A percentile compares a stretch with the other conserved stretches of the same genome.
Conservation (phyloP, 2,329 filamentous ascomycete species). For the Alternaria rosae region DNA sequence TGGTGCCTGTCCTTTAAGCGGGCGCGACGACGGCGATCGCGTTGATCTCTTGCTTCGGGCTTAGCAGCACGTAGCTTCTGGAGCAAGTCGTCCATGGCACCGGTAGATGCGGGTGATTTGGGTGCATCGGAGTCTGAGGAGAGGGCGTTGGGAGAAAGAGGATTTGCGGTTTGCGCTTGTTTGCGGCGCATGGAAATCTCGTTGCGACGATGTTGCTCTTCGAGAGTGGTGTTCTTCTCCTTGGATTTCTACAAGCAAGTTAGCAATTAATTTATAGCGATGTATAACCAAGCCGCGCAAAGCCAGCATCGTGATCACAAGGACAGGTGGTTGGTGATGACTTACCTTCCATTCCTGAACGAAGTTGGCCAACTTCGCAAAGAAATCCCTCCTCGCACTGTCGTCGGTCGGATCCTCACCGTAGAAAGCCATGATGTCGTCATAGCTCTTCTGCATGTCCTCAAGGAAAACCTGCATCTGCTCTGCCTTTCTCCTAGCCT, state of each 20-base stretch:
- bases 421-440: conserved; percentile 96
- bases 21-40: conserved; percentile 85
- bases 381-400: conserved; percentile 93
- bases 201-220: conserved; percentile 84
- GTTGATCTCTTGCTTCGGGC: conserved; percentile 85
- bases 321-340: conserved; percentile 6
- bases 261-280: conserved; percentile 3
- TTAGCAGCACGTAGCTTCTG: conserved; percentile 95
- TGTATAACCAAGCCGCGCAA: background rate
- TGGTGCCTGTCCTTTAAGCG: conserved; percentile 90
- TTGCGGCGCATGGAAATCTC: conserved; percentile 94
- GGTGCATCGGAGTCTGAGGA: conserved; percentile 53
- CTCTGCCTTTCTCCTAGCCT: conserved; percentile 92
- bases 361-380: conserved; percentile 89
- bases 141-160: conserved; percentile 61
- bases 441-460: conserved; percentile 88
- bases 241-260: conserved; percentile 71
- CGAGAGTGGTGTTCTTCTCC: conserved; percentile 86
- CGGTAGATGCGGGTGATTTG: conserved; percentile 73
- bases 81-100: conserved; percentile 93
- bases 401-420: conserved; percentile 93
- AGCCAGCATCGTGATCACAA: background rate
- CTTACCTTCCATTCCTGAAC: conserved; percentile 86
- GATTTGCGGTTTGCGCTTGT: conserved; percentile 54
- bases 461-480: conserved; percentile 94